phyloP scores from a whole-genome alignment of 306 rosid genomes.

The Arachis stenosperma region DNA sequence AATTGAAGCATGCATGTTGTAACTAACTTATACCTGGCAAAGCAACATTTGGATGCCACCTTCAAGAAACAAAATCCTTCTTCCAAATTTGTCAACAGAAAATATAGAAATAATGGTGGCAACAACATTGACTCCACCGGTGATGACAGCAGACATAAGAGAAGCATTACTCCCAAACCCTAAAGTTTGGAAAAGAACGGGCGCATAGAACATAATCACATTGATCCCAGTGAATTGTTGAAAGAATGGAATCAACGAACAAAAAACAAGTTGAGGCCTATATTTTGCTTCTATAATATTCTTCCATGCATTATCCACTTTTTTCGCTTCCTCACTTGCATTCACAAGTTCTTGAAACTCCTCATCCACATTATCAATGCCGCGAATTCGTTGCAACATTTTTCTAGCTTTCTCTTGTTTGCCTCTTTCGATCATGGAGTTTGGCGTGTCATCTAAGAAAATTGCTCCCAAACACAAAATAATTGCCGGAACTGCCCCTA shows the following conservation, averaged over 20 bases:
- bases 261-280: conserved; percentile 33
- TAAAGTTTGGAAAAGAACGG: conserved; percentile 31
- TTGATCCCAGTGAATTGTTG: conserved; percentile 36
- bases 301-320: conserved; percentile 35
- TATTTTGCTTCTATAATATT: conserved; percentile 26
- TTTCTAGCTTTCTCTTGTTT: conserved; percentile 7
- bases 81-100: conserved; percentile 27
- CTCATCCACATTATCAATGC: conserved; percentile 19
- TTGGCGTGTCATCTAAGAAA: conserved; percentile 38
- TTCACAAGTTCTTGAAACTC: conserved; percentile 38
- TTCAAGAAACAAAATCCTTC: conserved; percentile 34
- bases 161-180: conserved; percentile 21
- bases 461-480: conserved; percentile 29
- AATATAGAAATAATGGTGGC: conserved; percentile 31
- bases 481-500: conserved; percentile 44
- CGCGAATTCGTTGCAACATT: conserved; percentile 35
- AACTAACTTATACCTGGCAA: conserved; percentile 21
- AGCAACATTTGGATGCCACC: conserved; percentile 33
- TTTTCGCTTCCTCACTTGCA: conserved; percentile 33
- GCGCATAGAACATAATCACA: conserved; percentile 36
- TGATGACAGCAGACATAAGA: conserved; percentile 26
- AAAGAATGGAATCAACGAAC: conserved; percentile 31
- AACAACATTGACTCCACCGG: conserved; percentile 1
- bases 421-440: conserved; percentile 47
- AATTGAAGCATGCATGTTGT: too few relatives aligned